These are phyloP conservation scores for Thelonectria blattea DNA, from an alignment of 2,329 filamentous ascomycete species.

Conservation along the genomic window DNA sequence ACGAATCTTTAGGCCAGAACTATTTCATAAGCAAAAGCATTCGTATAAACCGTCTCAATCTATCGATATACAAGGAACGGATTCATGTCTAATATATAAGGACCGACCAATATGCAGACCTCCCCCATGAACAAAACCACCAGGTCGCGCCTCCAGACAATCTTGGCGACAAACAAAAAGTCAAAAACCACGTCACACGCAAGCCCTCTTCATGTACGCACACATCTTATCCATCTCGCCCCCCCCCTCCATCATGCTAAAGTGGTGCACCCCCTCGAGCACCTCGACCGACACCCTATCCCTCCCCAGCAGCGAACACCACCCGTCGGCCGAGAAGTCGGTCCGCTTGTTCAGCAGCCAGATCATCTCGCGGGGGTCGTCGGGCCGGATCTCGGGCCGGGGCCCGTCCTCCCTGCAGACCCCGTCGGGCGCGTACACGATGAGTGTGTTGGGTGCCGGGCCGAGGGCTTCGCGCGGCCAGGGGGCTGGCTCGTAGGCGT, in stretches of 20 bases:
- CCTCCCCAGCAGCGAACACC: constrained; percentile 28
- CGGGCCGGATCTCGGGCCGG: constrained; percentile 50
- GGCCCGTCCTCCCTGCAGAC: constrained; percentile 71
- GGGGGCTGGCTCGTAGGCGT: constrained; percentile 70
- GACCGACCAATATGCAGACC: not conserved
- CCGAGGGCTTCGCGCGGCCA: constrained; percentile 58
- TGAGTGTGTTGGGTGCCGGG: constrained; percentile 65
- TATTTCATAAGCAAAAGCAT: not conserved
- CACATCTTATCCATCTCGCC: constrained; percentile 30
- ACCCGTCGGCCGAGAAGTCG: constrained; percentile 58
- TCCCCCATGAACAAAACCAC: not conserved
- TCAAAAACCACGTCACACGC: not conserved
- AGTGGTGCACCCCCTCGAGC: constrained; percentile 26
- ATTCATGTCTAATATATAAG: not conserved
- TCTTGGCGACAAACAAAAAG: too few relatives aligned
- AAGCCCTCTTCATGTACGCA: constrained; percentile 9
- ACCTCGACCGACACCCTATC: constrained; percentile 22
- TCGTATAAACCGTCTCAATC: not conserved
- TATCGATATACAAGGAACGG: constrained; percentile 7
- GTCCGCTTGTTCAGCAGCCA: constrained; percentile 77
- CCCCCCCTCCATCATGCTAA: constrained; percentile 32
- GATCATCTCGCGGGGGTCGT: constrained; percentile 66
- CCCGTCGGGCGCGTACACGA: constrained; percentile 76
- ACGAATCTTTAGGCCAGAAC: not conserved
- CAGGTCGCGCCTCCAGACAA: not conserved